Evolutionary conservation across 345 rosid genomes (phyloP).

Genomic region (Hibiscus tridactylites): DNA sequence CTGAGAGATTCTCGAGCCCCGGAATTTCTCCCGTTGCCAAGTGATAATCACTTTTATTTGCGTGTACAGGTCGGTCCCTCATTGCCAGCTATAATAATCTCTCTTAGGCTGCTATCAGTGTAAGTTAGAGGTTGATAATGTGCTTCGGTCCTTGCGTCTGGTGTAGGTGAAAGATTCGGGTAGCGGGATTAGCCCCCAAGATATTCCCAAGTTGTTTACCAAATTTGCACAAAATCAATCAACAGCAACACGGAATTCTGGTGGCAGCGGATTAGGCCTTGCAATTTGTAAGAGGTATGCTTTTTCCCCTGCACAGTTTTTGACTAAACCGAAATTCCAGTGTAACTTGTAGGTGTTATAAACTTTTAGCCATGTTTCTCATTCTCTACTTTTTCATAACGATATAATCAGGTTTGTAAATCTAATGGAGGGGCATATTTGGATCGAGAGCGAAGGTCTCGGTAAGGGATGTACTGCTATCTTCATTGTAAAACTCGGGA

Average conservation of each 20-base stretch:
- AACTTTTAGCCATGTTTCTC: neutral
- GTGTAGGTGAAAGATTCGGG: slow-evolving; percentile 89
- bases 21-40: slow-evolving; percentile 51
- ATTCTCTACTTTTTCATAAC: slow-evolving; percentile 9
- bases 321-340: neutral
- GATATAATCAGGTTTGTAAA: slow-evolving; percentile 68
- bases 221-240: slow-evolving; percentile 85
- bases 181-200: slow-evolving; percentile 76
- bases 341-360: neutral
- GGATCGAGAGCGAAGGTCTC: slow-evolving; percentile 94
- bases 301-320: neutral
- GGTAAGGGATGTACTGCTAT: slow-evolving; percentile 91
- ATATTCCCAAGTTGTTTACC: slow-evolving; percentile 75
- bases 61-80: slow-evolving; percentile 68
- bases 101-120: neutral
- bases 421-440: slow-evolving; percentile 95
- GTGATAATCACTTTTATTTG: slow-evolving; percentile 72
- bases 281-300: slow-evolving; percentile 93
- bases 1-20: slow-evolving; percentile 56
- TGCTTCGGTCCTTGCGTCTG: slow-evolving; percentile 5
- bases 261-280: slow-evolving; percentile 95
- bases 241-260: slow-evolving; percentile 48
- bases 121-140: slow-evolving; percentile 1
- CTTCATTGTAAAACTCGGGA: slow-evolving; percentile 73
- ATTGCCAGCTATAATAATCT: slow-evolving; percentile 4